A percentile compares a stretch with the other conserved stretches of the same genome.
Conservation (phyloP, 2,329 filamentous ascomycete species). For the Diaporthe citriasiana region DNA sequence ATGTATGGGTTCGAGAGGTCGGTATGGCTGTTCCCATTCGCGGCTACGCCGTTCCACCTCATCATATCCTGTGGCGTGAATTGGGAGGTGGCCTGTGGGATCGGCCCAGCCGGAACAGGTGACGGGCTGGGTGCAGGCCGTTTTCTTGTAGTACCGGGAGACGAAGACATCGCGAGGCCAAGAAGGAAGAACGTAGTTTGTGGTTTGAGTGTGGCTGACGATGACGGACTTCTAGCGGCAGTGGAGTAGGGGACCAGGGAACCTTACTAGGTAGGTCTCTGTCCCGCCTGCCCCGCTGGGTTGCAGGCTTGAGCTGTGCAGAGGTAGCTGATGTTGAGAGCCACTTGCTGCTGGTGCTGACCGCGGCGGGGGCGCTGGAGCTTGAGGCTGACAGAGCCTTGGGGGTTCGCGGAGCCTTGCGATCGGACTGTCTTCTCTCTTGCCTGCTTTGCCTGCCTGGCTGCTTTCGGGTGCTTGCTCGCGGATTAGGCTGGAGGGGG, state of each 20-base stretch:
- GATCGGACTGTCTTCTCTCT: not conserved
- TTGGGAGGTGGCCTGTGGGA: conserved; percentile 64
- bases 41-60: conserved; percentile 58
- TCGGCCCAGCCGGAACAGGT: conserved; percentile 66
- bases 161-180: conserved; percentile 58
- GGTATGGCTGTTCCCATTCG: conserved; percentile 55
- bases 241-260: conserved; percentile 27
- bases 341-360: too few species aligned
- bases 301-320: conserved; percentile 24
- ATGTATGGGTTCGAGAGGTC: conserved; percentile 57
- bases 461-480: not conserved
- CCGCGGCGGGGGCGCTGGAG: not conserved
- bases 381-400: conserved; percentile 1
- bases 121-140: conserved; percentile 80
- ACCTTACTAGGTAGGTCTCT: conserved; percentile 21
- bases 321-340: not conserved
- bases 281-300: conserved; percentile 26
- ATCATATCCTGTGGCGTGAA: conserved; percentile 64
- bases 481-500: conserved; percentile 12
- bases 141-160: conserved; percentile 72
- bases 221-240: conserved; percentile 12
- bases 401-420: conserved; percentile 8
- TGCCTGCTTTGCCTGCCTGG: not conserved
- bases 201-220: conserved; percentile 12
- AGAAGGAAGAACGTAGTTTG: conserved; percentile 23